These are phyloP conservation scores for Apophysomyces trapeziformis DNA, from an alignment of 371 early-diverging fungal species.

Conservation along the genomic window DNA sequence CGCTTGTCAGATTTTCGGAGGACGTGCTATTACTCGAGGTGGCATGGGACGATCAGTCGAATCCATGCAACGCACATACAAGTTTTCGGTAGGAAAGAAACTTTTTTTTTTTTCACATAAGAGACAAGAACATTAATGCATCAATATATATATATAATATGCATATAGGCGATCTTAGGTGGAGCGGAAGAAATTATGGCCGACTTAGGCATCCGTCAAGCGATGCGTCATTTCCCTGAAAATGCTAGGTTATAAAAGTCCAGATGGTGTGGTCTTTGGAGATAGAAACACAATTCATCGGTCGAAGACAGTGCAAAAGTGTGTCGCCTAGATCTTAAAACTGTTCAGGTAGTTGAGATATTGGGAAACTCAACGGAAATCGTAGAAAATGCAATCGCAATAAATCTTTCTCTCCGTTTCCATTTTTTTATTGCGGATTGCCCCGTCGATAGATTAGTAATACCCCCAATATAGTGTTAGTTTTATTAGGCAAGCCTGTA, in stretches of 20 bases:
- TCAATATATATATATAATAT: neutral
- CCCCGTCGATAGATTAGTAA: too few relatives aligned
- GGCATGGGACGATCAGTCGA: conserved; percentile 59
- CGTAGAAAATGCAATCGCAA: too few relatives aligned
- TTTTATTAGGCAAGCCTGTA: too few relatives aligned
- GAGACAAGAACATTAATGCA: conserved; percentile 17
- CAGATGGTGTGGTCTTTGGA: neutral
- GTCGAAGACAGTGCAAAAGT: too few relatives aligned
- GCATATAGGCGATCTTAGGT: conserved; percentile 77
- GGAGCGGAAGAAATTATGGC: conserved; percentile 77
- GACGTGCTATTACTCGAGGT: conserved; percentile 58
- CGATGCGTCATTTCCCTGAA: conserved; percentile 42
- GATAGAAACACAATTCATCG: too few relatives aligned
- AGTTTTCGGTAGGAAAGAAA: conserved; percentile 32
- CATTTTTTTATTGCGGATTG: too few relatives aligned
- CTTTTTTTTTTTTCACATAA: neutral
- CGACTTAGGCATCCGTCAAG: conserved; percentile 55
- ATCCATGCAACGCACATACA: conserved; percentile 48
- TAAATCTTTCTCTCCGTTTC: too few relatives aligned
- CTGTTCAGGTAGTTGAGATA: too few relatives aligned
- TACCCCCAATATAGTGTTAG: too few relatives aligned
- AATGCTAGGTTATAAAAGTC: conserved; percentile 28
- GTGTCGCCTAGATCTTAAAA: too few relatives aligned
- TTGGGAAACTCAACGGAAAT: too few relatives aligned
- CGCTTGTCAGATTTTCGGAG: conserved; percentile 65